Evolutionary conservation across 805 yeast species (phyloP).

Genomic region (Saccharomycopsis fodiens): DNA sequence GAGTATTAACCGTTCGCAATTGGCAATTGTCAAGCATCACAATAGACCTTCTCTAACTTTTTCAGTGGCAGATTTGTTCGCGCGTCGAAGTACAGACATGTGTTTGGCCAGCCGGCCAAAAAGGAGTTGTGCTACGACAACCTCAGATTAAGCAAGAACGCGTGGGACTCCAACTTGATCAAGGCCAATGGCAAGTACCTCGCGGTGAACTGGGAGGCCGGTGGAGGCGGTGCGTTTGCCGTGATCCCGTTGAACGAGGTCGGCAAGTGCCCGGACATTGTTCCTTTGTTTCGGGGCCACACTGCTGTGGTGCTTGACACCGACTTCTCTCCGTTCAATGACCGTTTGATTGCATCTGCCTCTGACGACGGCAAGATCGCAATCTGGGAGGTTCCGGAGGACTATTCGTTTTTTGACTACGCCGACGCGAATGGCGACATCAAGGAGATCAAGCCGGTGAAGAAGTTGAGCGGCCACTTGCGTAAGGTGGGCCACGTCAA

Average conservation of each 20-base stretch:
- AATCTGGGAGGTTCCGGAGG: conserved; percentile 82
- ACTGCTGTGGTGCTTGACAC: conserved; percentile 94
- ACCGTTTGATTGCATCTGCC: conserved; percentile 63
- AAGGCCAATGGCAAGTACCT: conserved; percentile 81
- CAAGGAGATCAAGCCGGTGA: conserved; percentile 64
- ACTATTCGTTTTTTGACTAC: conserved; percentile 63
- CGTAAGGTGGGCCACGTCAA: conserved; percentile 90
- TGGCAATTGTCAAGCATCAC: no score
- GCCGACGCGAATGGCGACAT: conserved; percentile 47
- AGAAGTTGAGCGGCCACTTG: conserved; percentile 73
- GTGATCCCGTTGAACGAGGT: conserved; percentile 79
- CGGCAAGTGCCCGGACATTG: conserved; percentile 90
- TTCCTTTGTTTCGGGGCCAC: conserved; percentile 92
- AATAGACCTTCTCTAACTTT: not conserved
- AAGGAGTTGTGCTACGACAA: conserved; percentile 39
- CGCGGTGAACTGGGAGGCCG: conserved; percentile 85
- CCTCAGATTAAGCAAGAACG: conserved; percentile 74
- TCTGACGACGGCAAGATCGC: conserved; percentile 78
- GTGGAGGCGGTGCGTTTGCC: conserved; percentile 98
- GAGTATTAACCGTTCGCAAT: no score
- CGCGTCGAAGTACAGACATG: conserved; percentile 95
- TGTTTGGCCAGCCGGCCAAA: conserved; percentile 79
- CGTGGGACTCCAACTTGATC: conserved; percentile 92
- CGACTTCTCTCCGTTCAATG: conserved; percentile 88
- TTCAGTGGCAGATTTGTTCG: conserved; percentile 81